Evolutionary conservation across 148 eudicot species (phyloP).

Genomic region (Rhododendron kiyosumense): DNA sequence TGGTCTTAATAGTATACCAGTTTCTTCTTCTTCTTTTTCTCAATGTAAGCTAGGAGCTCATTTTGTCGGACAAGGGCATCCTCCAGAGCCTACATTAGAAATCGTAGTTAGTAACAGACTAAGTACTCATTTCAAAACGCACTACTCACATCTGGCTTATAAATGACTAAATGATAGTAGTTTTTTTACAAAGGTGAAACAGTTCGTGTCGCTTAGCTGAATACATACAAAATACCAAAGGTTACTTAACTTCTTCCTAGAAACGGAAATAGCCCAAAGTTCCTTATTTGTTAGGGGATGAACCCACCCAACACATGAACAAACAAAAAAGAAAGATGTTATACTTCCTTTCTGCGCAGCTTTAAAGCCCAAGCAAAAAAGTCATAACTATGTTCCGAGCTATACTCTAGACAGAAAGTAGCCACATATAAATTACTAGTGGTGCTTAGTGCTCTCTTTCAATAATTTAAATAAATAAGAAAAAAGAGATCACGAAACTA

Average conservation of each 20-base stretch:
- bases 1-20: slow-evolving; percentile 14
- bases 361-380: neutral
- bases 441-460: neutral
- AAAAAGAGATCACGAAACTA: neutral
- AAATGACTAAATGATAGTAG: neutral
- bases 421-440: neutral
- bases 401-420: neutral
- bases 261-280: neutral
- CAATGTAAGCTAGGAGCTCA: slow-evolving; percentile 60
- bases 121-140: neutral
- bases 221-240: neutral
- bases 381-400: neutral
- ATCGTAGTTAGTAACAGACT: neutral
- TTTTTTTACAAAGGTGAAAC: neutral
- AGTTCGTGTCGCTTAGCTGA: neutral
- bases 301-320: neutral
- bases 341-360: neutral
- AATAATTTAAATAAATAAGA: neutral
- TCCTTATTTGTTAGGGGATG: neutral
- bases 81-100: slow-evolving; percentile 48
- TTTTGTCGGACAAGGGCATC: slow-evolving; percentile 63
- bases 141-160: neutral
- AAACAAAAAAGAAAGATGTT: neutral
- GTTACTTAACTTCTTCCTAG: neutral
- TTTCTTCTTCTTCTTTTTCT: slow-evolving; percentile 74